Percentiles rank a stretch among this genome's conserved stretches.
Conservation (phyloP, 164 flowering plant genomes). For the Vitis rotundifolia region DNA sequence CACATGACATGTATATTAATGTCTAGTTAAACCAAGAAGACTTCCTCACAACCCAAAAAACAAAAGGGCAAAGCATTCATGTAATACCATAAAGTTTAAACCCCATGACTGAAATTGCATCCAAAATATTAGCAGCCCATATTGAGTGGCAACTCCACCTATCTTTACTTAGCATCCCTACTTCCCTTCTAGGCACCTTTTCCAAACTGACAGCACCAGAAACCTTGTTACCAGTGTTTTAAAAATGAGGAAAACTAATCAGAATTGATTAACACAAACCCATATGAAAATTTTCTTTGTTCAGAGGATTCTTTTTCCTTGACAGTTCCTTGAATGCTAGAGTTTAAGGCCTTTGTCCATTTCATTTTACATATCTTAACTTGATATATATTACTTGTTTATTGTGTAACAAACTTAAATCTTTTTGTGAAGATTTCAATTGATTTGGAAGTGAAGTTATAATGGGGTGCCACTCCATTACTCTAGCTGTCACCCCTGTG, state of each 20-base stretch:
- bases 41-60: neutral
- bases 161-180: neutral
- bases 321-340: no score
- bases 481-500: neutral
- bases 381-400: neutral
- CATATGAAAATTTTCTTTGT: no score
- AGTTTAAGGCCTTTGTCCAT: neutral
- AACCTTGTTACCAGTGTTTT: no score
- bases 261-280: no score
- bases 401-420: neutral
- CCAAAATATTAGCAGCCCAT: conserved; percentile 6
- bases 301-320: no score
- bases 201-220: no score
- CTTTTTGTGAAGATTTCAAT: neutral
- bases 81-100: neutral
- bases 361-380: neutral
- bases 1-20: conserved; percentile 8
- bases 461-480: conserved; percentile 6
- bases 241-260: no score
- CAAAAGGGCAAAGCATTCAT: neutral
- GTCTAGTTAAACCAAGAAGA: conserved; percentile 10
- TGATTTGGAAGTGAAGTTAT: neutral
- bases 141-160: conserved; percentile 14
- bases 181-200: no score
- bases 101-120: conserved; percentile 12